These are phyloP conservation scores for Zymoseptoria brevis DNA, from an alignment of 2,329 filamentous ascomycete genomes.

Conservation along the genomic window DNA sequence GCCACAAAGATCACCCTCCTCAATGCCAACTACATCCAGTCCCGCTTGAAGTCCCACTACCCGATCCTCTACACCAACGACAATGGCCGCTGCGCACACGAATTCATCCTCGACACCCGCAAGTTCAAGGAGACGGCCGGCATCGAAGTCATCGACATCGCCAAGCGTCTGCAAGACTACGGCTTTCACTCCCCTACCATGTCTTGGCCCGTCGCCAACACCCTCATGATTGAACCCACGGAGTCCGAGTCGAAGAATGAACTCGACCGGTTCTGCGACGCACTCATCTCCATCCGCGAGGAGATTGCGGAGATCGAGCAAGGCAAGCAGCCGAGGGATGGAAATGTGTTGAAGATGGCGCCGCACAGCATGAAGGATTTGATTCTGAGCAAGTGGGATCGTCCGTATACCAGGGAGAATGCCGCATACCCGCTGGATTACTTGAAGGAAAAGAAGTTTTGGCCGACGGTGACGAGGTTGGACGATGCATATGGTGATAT, in stretches of 20 bases:
- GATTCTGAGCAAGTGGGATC: constrained; percentile 66
- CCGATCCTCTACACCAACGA: constrained; percentile 88
- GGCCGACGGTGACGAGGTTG: constrained; percentile 77
- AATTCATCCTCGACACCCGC: constrained; percentile 89
- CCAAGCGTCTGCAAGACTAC: constrained; percentile 93
- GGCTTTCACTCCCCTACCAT: constrained; percentile 97
- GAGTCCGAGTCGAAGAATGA: constrained; percentile 89
- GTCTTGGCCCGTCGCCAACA: constrained; percentile 92
- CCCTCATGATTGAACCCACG: constrained; percentile 95
- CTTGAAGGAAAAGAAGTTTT: constrained; percentile 94
- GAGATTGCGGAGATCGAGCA: constrained; percentile 81
- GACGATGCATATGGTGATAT: constrained; percentile 86
- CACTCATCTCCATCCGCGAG: constrained; percentile 73
- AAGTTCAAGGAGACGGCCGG: constrained; percentile 75
- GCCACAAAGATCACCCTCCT: constrained; percentile 89
- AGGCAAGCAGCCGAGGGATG: constrained; percentile 63
- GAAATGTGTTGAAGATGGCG: constrained; percentile 81
- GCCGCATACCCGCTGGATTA: constrained; percentile 81
- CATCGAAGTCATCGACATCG: constrained; percentile 87
- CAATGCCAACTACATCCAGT: constrained; percentile 94
- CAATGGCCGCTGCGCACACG: constrained; percentile 82
- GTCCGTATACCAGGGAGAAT: constrained; percentile 71
- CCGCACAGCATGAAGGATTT: constrained; percentile 82
- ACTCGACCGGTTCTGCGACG: constrained; percentile 87
- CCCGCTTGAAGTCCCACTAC: constrained; percentile 77